Conservation (phyloP, 2,329 filamentous ascomycete species). For the Fusarium acutatum region DNA sequence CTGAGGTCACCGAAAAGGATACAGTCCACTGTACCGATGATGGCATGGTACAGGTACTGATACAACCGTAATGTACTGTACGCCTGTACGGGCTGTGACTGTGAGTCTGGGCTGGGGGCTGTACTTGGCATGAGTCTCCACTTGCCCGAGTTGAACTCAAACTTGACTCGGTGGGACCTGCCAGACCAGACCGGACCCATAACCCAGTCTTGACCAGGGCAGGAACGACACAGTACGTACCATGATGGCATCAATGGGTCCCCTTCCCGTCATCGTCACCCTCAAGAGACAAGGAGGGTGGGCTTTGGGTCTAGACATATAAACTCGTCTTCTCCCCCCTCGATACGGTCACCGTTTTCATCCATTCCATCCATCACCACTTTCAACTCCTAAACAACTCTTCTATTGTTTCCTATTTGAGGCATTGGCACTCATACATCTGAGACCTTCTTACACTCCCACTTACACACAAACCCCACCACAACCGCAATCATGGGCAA, state of each 20-base stretch:
- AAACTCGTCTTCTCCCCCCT: slow-evolving; percentile 32
- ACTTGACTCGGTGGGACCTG: slow-evolving; percentile 2
- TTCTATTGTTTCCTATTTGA: background rate
- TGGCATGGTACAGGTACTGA: slow-evolving; percentile 14
- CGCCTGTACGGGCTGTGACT: background rate
- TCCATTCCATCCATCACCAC: background rate
- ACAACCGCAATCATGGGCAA: slow-evolving; percentile 53
- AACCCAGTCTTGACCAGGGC: background rate
- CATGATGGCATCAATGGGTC: slow-evolving; percentile 21
- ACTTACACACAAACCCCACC: slow-evolving; percentile 13
- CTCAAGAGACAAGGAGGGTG: slow-evolving; percentile 6
- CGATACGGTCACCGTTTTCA: slow-evolving; percentile 29
- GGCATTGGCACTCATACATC: background rate
- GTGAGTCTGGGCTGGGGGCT: background rate
- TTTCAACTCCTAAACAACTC: background rate
- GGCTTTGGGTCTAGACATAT: slow-evolving; percentile 29
- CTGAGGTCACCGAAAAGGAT: slow-evolving; percentile 19
- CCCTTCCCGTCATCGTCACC: slow-evolving; percentile 17
- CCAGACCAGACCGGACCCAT: background rate
- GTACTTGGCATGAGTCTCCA: slow-evolving; percentile 11
- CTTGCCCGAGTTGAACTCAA: slow-evolving; percentile 3
- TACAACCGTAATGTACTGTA: background rate
- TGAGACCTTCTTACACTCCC: background rate
- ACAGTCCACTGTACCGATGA: slow-evolving; percentile 6
- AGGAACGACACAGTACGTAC: slow-evolving; percentile 18